A percentile compares a stretch with the other conserved stretches of the same genome.
Evolutionary conservation across 192 early-diverging fungal genomes (phyloP).

Genomic region (Backusella australiensis): DNA sequence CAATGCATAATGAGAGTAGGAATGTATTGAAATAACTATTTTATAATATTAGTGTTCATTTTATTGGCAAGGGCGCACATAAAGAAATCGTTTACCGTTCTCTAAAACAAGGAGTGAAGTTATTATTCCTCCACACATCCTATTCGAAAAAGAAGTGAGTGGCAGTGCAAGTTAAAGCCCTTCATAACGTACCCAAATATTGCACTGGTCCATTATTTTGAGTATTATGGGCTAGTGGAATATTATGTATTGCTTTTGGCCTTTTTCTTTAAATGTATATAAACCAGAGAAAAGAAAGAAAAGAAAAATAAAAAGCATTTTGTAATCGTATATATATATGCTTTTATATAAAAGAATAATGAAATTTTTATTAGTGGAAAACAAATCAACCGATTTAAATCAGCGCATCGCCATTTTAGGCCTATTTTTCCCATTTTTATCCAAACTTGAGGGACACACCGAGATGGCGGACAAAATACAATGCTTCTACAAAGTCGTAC

Average conservation of each 20-base stretch:
- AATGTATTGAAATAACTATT: background rate
- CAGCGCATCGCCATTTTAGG: background rate
- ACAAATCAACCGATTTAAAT: constrained; percentile 7
- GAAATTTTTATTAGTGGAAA: background rate
- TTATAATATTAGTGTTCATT: background rate
- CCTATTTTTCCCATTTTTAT: background rate
- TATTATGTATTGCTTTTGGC: background rate
- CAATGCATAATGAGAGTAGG: background rate
- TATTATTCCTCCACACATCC: constrained; percentile 12
- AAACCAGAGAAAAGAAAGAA: background rate
- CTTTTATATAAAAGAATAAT: background rate
- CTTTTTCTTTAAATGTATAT: background rate
- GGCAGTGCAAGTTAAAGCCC: too few species aligned
- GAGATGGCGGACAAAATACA: background rate
- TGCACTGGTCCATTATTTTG: background rate
- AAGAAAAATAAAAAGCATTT: background rate
- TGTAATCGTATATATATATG: background rate
- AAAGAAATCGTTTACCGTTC: constrained; percentile 15
- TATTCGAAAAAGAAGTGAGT: background rate
- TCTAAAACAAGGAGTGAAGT: constrained; percentile 22
- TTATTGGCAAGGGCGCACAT: too few species aligned
- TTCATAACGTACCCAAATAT: background rate
- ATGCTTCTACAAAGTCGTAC: background rate
- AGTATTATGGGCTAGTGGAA: background rate
- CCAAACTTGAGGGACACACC: background rate